Percentiles rank a stretch among this genome's conserved stretches.
phyloP scores from a whole-genome alignment of 2,329 filamentous ascomycete species.

The Nemania sp. region DNA sequence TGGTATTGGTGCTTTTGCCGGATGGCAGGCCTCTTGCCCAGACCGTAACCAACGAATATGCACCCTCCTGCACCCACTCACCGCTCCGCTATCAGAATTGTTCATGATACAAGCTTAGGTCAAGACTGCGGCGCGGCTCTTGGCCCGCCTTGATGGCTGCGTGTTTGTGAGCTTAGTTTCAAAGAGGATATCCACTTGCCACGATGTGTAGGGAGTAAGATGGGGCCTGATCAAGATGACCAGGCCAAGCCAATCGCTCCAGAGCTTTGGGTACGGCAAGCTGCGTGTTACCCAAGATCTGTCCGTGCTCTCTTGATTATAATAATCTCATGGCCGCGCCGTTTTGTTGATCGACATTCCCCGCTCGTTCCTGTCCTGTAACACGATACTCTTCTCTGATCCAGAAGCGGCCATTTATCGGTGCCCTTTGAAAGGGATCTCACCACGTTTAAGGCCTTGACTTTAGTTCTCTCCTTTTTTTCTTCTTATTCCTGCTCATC shows the following conservation, averaged over 20 bases:
- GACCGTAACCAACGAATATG: slow-evolving; percentile 20
- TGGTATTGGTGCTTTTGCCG: slow-evolving; percentile 22
- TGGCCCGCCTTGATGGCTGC: slow-evolving; percentile 8
- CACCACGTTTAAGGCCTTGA: slow-evolving; percentile 12
- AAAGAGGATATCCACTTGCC: slow-evolving; percentile 6
- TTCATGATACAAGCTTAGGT: slow-evolving; percentile 19
- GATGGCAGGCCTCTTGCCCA: slow-evolving; percentile 18
- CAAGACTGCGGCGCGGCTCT: slow-evolving; percentile 12
- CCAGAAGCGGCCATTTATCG: slow-evolving; percentile 9
- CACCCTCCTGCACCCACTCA: slow-evolving; percentile 3
- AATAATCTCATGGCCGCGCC: slow-evolving; percentile 21
- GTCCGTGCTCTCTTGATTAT: slow-evolving; percentile 3
- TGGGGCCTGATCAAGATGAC: slow-evolving; percentile 3
- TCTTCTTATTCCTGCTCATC: neutral
- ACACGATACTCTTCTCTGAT: slow-evolving; percentile 11
- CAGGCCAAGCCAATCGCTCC: neutral
- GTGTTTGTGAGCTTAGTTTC: slow-evolving; percentile 16
- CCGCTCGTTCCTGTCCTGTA: neutral
- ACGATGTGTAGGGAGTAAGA: slow-evolving; percentile 19
- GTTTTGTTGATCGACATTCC: slow-evolving; percentile 6
- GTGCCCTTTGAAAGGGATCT: slow-evolving; percentile 21
- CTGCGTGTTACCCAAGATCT: slow-evolving; percentile 5
- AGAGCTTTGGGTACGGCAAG: neutral
- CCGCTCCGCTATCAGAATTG: slow-evolving; percentile 6
- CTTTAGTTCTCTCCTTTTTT: slow-evolving; percentile 1